Base-by-base conservation (phyloP, 441 rosid genomes). In the Eruca vesicaria region DNA sequence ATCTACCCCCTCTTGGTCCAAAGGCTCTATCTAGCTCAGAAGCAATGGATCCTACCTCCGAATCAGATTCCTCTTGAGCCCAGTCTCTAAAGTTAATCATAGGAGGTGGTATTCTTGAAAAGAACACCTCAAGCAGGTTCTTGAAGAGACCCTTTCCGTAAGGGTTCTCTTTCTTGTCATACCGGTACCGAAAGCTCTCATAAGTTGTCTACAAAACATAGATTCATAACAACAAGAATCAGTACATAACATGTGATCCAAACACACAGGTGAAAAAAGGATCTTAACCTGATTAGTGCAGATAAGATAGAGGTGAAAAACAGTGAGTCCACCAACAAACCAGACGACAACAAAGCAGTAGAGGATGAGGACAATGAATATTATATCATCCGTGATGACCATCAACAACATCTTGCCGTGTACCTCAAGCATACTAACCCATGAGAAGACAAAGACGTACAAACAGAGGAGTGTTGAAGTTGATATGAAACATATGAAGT, bases 291-390 rank as follows among this genome's bases (percentile, higher is more conserved):
- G 96, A 79, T 90, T 92, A 31, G 89, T 86, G 79, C 84, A 78
- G 12, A 92, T 90, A 68, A 92, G 82, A 74, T 90, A 92, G 19
- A 86, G 69, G 76, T 92, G 96, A 80, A 92, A 92, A 28, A 84
- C 81, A 11, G 96, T 89, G 26, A 92, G 93, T 1, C 98, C 98
- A 3, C 98, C 98, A 0, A 90, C 94, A 59, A 92, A 92, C 96
- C 96, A 90, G 62, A 92, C 83, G 7, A 85, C 84, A 6, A 88
- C 71, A 75, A 89, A 90, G 87, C 93, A 90, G 63, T 89, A 92
- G 1, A 83, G 62, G 26, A 88, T 87, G 52, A 92, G 91, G 59
- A 45, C 56, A 41, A 86, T 72, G 3, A 90, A 92, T 4, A 86
- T 8, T 6, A 83, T 5, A 65, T 92, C 96, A 1, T 28, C 63